These are phyloP conservation scores for Mortierella sp. DNA, from an alignment of 371 early-diverging fungal species.

Conservation along the genomic window DNA sequence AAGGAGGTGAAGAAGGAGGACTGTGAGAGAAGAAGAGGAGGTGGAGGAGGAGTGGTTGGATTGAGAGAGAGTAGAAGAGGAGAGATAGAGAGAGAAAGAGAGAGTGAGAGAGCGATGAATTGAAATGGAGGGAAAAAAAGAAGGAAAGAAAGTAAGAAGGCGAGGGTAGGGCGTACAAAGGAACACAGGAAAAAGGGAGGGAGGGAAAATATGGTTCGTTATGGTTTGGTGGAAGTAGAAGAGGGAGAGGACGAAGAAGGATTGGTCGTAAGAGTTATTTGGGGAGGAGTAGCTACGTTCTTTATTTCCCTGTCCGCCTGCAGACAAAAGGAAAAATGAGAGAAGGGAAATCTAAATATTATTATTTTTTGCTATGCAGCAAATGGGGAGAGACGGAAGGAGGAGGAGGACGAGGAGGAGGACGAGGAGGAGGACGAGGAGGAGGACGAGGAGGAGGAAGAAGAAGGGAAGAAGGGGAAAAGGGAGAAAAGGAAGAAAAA, in stretches of 20 bases:
- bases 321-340: neutral
- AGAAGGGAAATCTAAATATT: neutral
- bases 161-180: neutral
- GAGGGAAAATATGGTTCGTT: neutral
- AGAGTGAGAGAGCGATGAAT: neutral
- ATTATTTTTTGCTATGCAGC: constrained; percentile 2
- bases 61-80: neutral
- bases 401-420: neutral
- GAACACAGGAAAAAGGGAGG: neutral
- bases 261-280: neutral
- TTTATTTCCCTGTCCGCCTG: constrained; percentile 10
- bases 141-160: neutral
- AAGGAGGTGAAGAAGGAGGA: neutral
- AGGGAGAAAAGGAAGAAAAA: neutral
- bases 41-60: neutral
- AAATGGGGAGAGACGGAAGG: neutral
- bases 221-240: neutral
- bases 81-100: neutral
- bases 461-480: neutral
- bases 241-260: constrained; percentile 6
- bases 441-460: neutral
- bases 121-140: neutral
- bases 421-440: neutral
- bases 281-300: neutral
- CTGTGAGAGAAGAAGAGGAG: neutral